Evolutionary conservation across 106 monocot genomes (phyloP), one percentile per base, ranked within the genome.

Genomic region (Dendrobium catenatum): DNA sequence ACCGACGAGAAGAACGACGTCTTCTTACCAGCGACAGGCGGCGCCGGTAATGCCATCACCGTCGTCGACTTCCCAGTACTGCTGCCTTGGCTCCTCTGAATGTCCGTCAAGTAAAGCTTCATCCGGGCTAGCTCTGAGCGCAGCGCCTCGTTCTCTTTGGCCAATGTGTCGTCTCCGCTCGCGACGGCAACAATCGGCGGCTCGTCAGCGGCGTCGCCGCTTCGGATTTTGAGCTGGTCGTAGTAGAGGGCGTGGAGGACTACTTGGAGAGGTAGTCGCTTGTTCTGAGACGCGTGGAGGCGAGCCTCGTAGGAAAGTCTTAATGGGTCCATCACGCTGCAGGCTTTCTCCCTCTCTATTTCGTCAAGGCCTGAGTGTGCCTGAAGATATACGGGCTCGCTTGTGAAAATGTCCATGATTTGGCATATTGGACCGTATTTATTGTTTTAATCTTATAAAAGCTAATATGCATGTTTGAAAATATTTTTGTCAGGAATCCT

Each of bases 221-320:
- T 90, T 19, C 94, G 86, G 6, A 98, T 81, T 41, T 94, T 89
- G 76, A 98, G 90, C 84, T 95, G 88, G 84, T 98, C 97, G 81
- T 91, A 94, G 84, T 93, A 94, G 74, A 98, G 89, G 13, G 89
- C 89, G 24, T 89, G 94, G 31, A 98, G 89, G 37, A 90, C 84
- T 27, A 88, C 86, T 67, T 97, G 94, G 4, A 94, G 33, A n/a
- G 96, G 96, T 10, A 98, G 94, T 0, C 97, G 86, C 77, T 93
- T 95, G 93, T 98, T 98, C 85, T 95, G 94, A 4, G 92, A 85
- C 7, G 94, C 92, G 79, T 98, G 97, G 24, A 93, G 88, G 0
- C 97, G 90, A 6, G 89, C 97, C 81, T 94, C 93, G 81, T 93
- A 95, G 20, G 94, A 91, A 11, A 98, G 94, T 56, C 86, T 89